These are phyloP conservation scores for Skeletonema grethae DNA, from an alignment of 108 stramenopile genomes.

Conservation along the genomic window DNA sequence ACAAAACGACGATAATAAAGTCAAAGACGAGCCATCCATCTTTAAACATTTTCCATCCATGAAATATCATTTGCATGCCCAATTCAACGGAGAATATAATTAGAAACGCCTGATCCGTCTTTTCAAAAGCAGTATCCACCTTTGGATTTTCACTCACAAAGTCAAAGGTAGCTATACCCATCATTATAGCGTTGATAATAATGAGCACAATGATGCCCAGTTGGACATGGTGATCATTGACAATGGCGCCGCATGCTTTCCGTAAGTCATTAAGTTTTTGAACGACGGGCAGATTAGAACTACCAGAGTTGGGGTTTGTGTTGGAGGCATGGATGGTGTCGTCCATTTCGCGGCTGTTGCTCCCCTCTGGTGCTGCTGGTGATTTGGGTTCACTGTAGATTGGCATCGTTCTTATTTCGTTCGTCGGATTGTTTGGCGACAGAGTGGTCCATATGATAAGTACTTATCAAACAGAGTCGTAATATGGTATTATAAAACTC, in stretches of 20 bases:
- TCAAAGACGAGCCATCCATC: conserved; percentile 78
- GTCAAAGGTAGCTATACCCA: conserved; percentile 75
- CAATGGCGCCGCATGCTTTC: conserved; percentile 41
- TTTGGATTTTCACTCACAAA: conserved; percentile 59
- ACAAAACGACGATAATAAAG: conserved; percentile 60
- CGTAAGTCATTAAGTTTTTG: not conserved
- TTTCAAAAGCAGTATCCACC: conserved; percentile 38
- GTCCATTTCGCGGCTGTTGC: not conserved
- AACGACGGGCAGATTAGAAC: not conserved
- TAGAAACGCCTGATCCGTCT: conserved; percentile 54
- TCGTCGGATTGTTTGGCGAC: too few relatives aligned
- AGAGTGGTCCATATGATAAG: too few relatives aligned
- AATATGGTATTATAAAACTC: too few relatives aligned
- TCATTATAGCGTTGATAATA: conserved; percentile 65
- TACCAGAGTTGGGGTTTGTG: not conserved
- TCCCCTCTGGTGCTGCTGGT: not conserved
- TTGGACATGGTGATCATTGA: conserved; percentile 59
- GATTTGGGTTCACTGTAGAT: not conserved
- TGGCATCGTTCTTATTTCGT: not conserved
- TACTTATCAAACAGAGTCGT: too few relatives aligned
- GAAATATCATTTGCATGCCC: conserved; percentile 62
- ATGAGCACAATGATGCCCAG: conserved; percentile 59
- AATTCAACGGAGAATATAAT: conserved; percentile 66
- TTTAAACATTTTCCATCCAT: conserved; percentile 45
- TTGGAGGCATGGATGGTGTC: not conserved